phyloP scores from a whole-genome alignment of 768 basidiomycete genomes.

The Goffeauzyma gilvescens region DNA sequence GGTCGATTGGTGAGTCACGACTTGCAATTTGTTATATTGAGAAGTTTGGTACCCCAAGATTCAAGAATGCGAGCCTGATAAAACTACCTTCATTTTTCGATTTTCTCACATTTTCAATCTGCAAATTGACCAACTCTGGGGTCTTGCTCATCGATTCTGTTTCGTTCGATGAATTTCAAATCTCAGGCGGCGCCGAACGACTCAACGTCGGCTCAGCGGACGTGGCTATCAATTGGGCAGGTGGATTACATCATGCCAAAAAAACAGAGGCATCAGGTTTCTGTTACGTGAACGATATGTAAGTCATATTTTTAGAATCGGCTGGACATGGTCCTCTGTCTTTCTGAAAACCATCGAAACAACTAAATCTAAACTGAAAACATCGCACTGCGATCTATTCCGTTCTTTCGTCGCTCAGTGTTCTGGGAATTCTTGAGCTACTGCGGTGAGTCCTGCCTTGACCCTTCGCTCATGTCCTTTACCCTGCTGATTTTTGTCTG shows the following conservation, averaged over 20 bases:
- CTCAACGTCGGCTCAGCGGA: conserved; percentile 61
- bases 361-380: too few relatives aligned
- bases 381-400: background rate
- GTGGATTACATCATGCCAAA: conserved; percentile 97
- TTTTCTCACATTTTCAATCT: background rate
- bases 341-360: too few relatives aligned
- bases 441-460: conserved; percentile 44
- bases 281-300: conserved; percentile 73
- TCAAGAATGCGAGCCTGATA: too few relatives aligned
- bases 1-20: conserved; percentile 71
- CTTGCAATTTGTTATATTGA: too few relatives aligned
- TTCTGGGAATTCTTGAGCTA: conserved; percentile 80
- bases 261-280: conserved; percentile 95
- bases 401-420: conserved; percentile 37
- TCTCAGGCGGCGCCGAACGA: conserved; percentile 55
- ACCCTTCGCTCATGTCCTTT: too few relatives aligned
- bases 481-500: too few relatives aligned
- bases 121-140: background rate
- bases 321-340: too few relatives aligned
- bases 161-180: background rate
- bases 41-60: too few relatives aligned
- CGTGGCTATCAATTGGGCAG: conserved; percentile 89
- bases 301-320: too few relatives aligned
- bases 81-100: background rate
- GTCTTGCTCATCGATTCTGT: too few relatives aligned